These are phyloP conservation scores for Ceratocystiopsis sp. DNA, from an alignment of 2,329 filamentous ascomycete genomes.

Conservation along the genomic window DNA sequence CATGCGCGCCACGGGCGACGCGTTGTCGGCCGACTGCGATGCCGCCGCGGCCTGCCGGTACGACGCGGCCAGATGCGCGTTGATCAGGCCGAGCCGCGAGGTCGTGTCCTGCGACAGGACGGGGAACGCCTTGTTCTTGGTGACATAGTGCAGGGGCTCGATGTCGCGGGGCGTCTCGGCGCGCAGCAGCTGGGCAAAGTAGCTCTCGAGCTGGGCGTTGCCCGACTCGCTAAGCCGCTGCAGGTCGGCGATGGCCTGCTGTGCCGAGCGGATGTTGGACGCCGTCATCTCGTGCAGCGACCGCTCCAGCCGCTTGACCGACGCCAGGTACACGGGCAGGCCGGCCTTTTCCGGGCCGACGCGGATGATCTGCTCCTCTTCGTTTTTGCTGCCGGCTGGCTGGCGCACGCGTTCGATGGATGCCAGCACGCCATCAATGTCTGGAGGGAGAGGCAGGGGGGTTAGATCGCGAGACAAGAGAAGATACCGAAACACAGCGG, in stretches of 20 bases:
- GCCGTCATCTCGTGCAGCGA: constrained; percentile 71
- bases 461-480: too few species aligned
- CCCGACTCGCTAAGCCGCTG: constrained; percentile 61
- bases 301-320: constrained; percentile 74
- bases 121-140: constrained; percentile 76
- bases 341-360: constrained; percentile 72
- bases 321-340: constrained; percentile 69
- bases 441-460: too few species aligned
- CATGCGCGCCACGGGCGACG: constrained; percentile 59
- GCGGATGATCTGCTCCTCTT: constrained; percentile 82
- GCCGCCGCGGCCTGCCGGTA: constrained; percentile 28
- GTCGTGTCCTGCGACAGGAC: constrained; percentile 59
- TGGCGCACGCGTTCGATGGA: constrained; percentile 80
- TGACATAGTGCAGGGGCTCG: constrained; percentile 83
- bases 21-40: constrained; percentile 23
- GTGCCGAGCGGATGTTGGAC: constrained; percentile 84
- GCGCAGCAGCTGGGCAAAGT: constrained; percentile 62
- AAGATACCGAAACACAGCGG: too few species aligned
- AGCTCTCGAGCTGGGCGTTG: constrained; percentile 64
- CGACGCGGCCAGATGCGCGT: constrained; percentile 53
- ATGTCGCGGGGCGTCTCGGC: constrained; percentile 63
- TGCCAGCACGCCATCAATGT: constrained; percentile 71
- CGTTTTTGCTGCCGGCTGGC: constrained; percentile 80
- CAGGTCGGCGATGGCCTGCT: constrained; percentile 71
- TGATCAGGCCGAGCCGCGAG: constrained; percentile 62